A percentile compares a stretch with the other conserved stretches of the same genome.
Evolutionary conservation across 2,329 filamentous ascomycete genomes (phyloP).

Genomic region (Alternaria solani): DNA sequence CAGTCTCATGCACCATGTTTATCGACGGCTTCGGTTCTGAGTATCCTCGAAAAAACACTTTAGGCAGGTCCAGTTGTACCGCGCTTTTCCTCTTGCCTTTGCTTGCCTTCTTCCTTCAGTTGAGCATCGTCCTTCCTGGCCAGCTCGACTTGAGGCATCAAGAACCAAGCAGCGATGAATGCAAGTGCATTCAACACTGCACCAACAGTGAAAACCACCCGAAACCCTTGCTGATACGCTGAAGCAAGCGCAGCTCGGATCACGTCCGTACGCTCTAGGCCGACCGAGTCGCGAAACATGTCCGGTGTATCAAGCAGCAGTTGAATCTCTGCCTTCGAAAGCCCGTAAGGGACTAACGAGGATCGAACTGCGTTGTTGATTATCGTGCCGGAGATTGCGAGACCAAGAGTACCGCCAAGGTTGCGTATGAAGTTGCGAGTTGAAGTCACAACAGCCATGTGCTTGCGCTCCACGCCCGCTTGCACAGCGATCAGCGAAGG

Average conservation of each 20-base stretch:
- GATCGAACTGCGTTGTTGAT: slow-evolving; percentile 40
- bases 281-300: slow-evolving; percentile 13
- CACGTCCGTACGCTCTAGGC: slow-evolving; percentile 14
- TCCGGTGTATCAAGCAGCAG: slow-evolving; percentile 26
- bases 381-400: slow-evolving; percentile 57
- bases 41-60: neutral
- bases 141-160: slow-evolving; percentile 32
- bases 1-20: neutral
- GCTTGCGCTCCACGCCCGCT: slow-evolving; percentile 59
- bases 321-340: slow-evolving; percentile 21
- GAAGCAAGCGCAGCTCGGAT: slow-evolving; percentile 14
- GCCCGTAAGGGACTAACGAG: slow-evolving; percentile 15
- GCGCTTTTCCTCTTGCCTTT: slow-evolving; percentile 17
- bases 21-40: neutral
- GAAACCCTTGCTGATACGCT: slow-evolving; percentile 29
- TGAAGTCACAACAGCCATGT: slow-evolving; percentile 69
- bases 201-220: slow-evolving; percentile 27
- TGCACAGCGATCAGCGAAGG: slow-evolving; percentile 66
- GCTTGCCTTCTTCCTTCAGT: slow-evolving; percentile 30
- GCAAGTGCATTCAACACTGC: slow-evolving; percentile 26
- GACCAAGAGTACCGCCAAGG: slow-evolving; percentile 65
- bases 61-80: neutral
- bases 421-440: slow-evolving; percentile 70
- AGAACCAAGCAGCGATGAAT: slow-evolving; percentile 25
- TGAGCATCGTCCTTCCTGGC: slow-evolving; percentile 26